Percentiles rank a stretch among this genome's conserved stretches.
These are phyloP conservation scores for Hortiboletus flavorubellus DNA, from an alignment of 768 basidiomycete genomes.

Conservation along the genomic window DNA sequence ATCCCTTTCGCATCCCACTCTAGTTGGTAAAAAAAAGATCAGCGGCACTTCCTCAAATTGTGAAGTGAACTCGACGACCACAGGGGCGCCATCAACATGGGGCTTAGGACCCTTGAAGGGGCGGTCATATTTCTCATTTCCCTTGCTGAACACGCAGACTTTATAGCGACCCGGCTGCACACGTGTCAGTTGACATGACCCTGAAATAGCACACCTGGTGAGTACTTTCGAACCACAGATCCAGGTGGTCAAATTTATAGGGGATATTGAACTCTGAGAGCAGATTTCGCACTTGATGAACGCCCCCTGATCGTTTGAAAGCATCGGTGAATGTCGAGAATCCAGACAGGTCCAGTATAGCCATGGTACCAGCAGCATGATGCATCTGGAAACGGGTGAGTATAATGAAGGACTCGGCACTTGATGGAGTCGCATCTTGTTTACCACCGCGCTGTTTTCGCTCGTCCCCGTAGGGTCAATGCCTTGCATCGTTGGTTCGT, in stretches of 20 bases:
- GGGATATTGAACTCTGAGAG: background rate
- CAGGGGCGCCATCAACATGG: too few species aligned
- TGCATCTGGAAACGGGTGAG: background rate
- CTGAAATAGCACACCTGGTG: background rate
- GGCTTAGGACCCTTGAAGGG: too few species aligned
- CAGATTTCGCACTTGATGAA: background rate
- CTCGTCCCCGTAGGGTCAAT: background rate
- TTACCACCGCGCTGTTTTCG: background rate
- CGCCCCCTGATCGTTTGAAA: background rate
- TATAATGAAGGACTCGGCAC: background rate
- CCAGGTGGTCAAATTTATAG: rapidly evolving
- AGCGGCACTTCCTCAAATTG: background rate
- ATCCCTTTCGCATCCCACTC: background rate
- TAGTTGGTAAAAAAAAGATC: slow-evolving; percentile 1
- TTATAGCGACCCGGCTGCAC: too few species aligned
- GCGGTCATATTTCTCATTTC: too few species aligned
- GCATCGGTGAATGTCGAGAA: background rate
- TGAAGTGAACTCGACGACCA: too few species aligned
- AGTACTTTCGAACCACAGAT: background rate
- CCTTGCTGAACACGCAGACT: too few species aligned
- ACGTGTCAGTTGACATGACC: background rate
- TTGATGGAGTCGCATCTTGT: background rate
- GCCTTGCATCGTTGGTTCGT: background rate
- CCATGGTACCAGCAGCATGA: background rate
- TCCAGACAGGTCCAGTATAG: background rate